Conservation (phyloP, 2,329 filamentous ascomycete species). For the Fusarium stilboides region DNA sequence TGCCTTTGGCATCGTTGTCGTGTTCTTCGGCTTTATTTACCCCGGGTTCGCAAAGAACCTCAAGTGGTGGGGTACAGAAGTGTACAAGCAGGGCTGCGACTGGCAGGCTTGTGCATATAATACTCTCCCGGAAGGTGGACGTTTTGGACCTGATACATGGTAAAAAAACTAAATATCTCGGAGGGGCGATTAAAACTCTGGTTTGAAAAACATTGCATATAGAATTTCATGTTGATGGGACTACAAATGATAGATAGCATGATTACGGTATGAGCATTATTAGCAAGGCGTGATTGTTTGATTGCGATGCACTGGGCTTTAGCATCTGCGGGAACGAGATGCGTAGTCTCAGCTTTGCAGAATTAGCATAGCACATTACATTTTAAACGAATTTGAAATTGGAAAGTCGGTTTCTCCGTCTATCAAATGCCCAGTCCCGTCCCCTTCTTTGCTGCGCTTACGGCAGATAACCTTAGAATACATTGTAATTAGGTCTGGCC, state of each 20-base stretch:
- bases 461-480: conserved; percentile 55
- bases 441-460: conserved; percentile 45
- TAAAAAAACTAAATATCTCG: conserved; percentile 46
- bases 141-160: conserved; percentile 77
- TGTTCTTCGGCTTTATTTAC: conserved; percentile 91
- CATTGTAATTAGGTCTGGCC: conserved; percentile 50
- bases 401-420: conserved; percentile 46
- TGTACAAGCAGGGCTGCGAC: conserved; percentile 88
- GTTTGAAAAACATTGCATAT: conserved; percentile 37
- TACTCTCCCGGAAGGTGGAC: conserved; percentile 72
- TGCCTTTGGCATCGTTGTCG: conserved; percentile 84
- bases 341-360: neutral
- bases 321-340: conserved; percentile 3
- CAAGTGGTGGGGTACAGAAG: conserved; percentile 90
- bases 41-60: conserved; percentile 81
- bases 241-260: conserved; percentile 41
- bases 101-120: conserved; percentile 85
- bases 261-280: conserved; percentile 14
- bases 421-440: conserved; percentile 47
- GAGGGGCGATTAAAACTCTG: neutral
- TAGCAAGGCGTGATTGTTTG: conserved; percentile 15
- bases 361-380: conserved; percentile 16
- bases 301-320: conserved; percentile 1
- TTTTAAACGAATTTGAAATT: conserved; percentile 37
- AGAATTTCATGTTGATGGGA: conserved; percentile 24